Conservation (phyloP, 305 asterid species). For the Rubia balearica region DNA sequence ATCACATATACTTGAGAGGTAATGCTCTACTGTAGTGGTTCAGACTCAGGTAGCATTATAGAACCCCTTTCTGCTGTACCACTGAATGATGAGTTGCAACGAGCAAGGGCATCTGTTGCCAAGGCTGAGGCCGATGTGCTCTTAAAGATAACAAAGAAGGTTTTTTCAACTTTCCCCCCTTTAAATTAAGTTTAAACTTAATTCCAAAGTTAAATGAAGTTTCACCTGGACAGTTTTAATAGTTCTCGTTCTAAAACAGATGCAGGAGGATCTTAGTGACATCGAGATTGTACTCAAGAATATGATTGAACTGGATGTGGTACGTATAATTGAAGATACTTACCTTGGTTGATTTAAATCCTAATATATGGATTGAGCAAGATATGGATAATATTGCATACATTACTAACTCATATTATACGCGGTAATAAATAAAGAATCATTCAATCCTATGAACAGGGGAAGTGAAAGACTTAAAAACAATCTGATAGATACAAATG, state of each 20-base stretch:
- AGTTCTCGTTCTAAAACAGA: constrained; percentile 36
- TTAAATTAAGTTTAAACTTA: neutral
- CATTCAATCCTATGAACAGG: no score
- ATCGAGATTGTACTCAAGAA: constrained; percentile 42
- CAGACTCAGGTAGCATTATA: constrained; percentile 69
- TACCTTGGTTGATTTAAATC: constrained; percentile 1
- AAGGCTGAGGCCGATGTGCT: constrained; percentile 91
- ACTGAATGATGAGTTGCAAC: constrained; percentile 84
- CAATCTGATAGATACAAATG: no score
- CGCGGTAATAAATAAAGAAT: no score
- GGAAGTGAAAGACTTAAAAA: no score
- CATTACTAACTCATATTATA: no score
- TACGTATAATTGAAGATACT: constrained; percentile 26
- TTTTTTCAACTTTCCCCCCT: constrained; percentile 25
- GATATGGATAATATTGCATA: neutral
- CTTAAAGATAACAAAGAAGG: constrained; percentile 73
- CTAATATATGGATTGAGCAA: neutral
- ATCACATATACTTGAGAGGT: constrained; percentile 22
- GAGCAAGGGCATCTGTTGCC: constrained; percentile 67
- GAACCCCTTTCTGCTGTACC: constrained; percentile 94
- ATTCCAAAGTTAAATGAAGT: constrained; percentile 14
- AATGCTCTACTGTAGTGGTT: constrained; percentile 61
- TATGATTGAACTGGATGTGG: constrained; percentile 78
- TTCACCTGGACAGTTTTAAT: constrained; percentile 19
- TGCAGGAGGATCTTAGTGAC: constrained; percentile 60